Conservation (phyloP, 2,329 filamentous ascomycete genomes). For the Xylariaceae sp. region DNA sequence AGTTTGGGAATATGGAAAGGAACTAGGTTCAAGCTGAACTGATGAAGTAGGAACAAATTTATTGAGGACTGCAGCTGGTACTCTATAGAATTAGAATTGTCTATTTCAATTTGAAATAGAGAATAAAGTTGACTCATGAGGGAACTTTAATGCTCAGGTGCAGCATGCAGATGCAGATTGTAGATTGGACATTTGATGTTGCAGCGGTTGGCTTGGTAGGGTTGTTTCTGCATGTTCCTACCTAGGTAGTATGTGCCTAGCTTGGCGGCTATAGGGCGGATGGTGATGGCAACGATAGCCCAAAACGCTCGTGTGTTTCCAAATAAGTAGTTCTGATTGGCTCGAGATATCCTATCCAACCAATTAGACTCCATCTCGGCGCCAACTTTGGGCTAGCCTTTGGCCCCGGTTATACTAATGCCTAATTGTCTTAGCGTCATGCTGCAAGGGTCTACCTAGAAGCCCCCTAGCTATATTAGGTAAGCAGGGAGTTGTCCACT, state of each 20-base stretch:
- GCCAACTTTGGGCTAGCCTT: conserved; percentile 14
- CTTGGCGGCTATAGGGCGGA: too few relatives aligned
- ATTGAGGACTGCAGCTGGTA: neutral
- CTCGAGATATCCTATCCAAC: conserved; percentile 6
- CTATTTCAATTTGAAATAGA: neutral
- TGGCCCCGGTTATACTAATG: conserved; percentile 10
- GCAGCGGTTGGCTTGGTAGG: neutral
- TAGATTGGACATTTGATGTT: neutral
- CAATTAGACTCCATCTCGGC: conserved; percentile 21
- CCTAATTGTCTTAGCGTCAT: conserved; percentile 1
- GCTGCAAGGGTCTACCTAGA: conserved; percentile 13
- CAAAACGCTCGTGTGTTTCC: conserved; percentile 20
- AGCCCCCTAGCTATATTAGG: too few relatives aligned
- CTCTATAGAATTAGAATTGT: neutral
- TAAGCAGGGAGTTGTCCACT: neutral
- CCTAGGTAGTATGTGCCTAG: too few relatives aligned
- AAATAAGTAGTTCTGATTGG: conserved; percentile 16
- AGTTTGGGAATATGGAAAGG: too few relatives aligned
- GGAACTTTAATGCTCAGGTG: neutral
- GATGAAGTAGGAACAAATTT: too few relatives aligned
- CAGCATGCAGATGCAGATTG: neutral
- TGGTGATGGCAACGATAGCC: conserved; percentile 1
- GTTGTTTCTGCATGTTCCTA: conserved; percentile 11
- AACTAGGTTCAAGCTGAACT: neutral
- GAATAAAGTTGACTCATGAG: neutral